Conservation (phyloP, 179 eudicot genomes). For the Beta corolliflora region DNA sequence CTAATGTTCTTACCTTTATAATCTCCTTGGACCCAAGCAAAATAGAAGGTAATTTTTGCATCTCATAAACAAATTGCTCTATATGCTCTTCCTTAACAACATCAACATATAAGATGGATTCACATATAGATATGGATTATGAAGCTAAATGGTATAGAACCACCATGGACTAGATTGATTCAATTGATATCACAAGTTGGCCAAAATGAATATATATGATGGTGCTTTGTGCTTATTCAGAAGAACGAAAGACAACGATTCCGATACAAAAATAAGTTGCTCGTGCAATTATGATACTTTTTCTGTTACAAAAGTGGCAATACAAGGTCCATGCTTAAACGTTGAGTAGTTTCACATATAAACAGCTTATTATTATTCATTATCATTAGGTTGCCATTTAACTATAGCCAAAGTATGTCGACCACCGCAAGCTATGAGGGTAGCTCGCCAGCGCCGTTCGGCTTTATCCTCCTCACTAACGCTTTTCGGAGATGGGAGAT, state of each 20-base stretch:
- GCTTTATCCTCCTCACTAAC: slow-evolving; percentile 32
- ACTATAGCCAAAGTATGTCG: slow-evolving; percentile 85
- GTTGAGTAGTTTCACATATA: background rate
- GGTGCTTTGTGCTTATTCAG: no score
- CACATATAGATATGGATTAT: background rate
- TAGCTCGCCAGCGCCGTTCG: slow-evolving; percentile 71
- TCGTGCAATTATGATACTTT: background rate
- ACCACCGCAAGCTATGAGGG: slow-evolving; percentile 89
- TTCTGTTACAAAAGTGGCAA: background rate
- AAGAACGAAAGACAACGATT: no score
- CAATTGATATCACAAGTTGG: background rate
- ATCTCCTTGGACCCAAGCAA: no score
- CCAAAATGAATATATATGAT: background rate
- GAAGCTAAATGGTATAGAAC: background rate
- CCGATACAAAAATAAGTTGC: background rate
- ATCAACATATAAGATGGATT: no score
- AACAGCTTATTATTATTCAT: slow-evolving; percentile 1
- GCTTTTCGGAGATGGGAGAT: slow-evolving; percentile 56
- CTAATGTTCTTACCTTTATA: no score
- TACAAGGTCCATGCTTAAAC: slow-evolving; percentile 7
- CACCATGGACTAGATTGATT: background rate
- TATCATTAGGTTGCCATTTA: slow-evolving; percentile 54
- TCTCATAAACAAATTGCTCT: no score
- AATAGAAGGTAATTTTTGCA: no score
- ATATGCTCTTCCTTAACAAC: no score